These are phyloP conservation scores for Botrytis fabae DNA, from an alignment of 2,329 filamentous ascomycete genomes.

Conservation along the genomic window DNA sequence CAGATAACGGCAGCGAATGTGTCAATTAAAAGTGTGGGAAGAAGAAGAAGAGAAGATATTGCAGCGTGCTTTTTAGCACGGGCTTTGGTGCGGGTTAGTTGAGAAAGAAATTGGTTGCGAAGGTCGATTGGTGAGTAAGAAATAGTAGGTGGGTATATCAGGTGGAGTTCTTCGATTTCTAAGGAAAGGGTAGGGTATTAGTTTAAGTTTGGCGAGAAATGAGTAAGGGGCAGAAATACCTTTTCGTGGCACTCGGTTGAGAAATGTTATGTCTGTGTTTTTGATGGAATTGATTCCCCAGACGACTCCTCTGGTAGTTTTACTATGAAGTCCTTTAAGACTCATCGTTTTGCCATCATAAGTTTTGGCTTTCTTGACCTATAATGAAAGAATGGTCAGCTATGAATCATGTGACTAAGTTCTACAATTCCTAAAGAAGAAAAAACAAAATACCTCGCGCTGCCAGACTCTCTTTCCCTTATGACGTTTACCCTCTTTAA, in stretches of 20 bases:
- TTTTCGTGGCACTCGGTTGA: conserved; percentile 25
- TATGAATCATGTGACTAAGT: background rate
- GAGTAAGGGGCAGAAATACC: background rate
- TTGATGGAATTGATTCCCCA: conserved; percentile 25
- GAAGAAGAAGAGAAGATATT: conserved; percentile 3
- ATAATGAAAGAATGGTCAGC: background rate
- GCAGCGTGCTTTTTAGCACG: conserved; percentile 5
- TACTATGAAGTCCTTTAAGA: conserved; percentile 25
- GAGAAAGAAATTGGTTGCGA: conserved; percentile 1
- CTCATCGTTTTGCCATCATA: conserved; percentile 27
- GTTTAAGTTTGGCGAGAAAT: background rate
- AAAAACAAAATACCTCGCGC: conserved; percentile 20
- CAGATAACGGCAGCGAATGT: conserved; percentile 36
- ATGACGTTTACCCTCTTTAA: conserved; percentile 25
- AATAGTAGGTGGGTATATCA: background rate
- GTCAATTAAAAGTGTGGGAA: conserved; percentile 25
- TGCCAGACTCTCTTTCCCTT: conserved; percentile 24
- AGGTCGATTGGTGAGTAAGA: background rate
- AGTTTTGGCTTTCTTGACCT: conserved; percentile 27
- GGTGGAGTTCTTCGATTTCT: conserved; percentile 17
- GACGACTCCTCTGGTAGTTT: conserved; percentile 24
- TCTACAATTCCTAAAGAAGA: no score
- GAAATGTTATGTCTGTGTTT: conserved; percentile 27
- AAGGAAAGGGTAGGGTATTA: background rate
- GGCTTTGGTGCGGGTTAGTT: background rate